Evolutionary conservation across 2,329 filamentous ascomycete genomes (phyloP).

Genomic region (Zasmidium cellare): DNA sequence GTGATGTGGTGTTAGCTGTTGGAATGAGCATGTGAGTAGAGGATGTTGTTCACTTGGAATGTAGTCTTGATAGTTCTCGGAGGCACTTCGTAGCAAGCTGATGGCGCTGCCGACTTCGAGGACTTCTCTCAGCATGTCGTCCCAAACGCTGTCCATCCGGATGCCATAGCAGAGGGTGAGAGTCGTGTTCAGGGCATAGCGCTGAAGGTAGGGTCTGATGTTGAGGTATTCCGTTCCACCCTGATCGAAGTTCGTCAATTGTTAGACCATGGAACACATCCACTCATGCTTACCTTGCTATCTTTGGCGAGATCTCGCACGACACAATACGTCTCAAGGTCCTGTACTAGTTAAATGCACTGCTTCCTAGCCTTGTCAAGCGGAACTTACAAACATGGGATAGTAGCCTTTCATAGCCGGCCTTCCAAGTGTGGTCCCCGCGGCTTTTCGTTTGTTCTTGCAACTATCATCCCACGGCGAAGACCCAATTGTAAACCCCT

Average conservation of each 20-base stretch:
- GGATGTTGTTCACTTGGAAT: conserved; percentile 37
- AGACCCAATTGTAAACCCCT: conserved; percentile 58
- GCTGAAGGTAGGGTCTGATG: conserved; percentile 54
- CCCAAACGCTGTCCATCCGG: conserved; percentile 56
- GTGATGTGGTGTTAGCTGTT: neutral
- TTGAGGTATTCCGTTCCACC: conserved; percentile 38
- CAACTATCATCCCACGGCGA: conserved; percentile 56
- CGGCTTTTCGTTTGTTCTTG: conserved; percentile 55
- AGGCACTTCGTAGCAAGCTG: conserved; percentile 51
- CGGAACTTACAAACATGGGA: conserved; percentile 46
- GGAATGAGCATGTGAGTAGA: too few species aligned
- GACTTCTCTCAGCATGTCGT: conserved; percentile 53
- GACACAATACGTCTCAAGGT: conserved; percentile 55
- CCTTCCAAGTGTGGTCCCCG: conserved; percentile 49
- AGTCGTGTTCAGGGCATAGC: conserved; percentile 56
- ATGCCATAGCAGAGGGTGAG: conserved; percentile 57
- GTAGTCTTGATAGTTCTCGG: conserved; percentile 57
- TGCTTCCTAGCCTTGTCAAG: too few species aligned
- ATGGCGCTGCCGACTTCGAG: conserved; percentile 56
- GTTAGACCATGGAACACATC: neutral
- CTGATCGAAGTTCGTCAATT: neutral
- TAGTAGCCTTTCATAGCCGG: conserved; percentile 50
- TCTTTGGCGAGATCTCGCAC: conserved; percentile 49
- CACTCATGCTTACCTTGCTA: conserved; percentile 32
- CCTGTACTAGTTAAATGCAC: conserved; percentile 18